Conservation (phyloP, 345 rosid genomes). For the Erysimum cheiranthoides region DNA sequence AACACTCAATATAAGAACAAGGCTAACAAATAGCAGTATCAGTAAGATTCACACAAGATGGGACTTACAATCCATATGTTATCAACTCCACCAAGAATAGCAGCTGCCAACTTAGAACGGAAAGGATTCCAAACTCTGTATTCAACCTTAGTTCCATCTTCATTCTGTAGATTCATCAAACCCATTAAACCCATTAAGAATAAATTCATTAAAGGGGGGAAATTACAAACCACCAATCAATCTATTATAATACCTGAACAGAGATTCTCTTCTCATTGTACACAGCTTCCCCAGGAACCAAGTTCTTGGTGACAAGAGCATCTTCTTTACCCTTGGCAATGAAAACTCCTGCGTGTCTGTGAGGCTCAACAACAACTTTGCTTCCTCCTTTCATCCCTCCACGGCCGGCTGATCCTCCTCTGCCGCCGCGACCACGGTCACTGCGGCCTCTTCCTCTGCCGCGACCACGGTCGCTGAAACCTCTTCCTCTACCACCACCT, state of each 20-base stretch:
- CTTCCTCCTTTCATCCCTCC: conserved; percentile 95
- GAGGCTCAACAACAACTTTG: conserved; percentile 83
- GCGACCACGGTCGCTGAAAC: conserved; percentile 52
- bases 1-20: not conserved
- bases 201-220: not conserved
- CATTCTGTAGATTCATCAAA: conserved; percentile 56
- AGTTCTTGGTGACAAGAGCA: conserved; percentile 86
- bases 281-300: conserved; percentile 95
- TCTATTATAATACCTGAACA: conserved; percentile 62
- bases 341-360: conserved; percentile 87
- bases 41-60: not conserved
- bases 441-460: conserved; percentile 50
- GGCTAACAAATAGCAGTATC: not conserved
- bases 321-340: conserved; percentile 95
- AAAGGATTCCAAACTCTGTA: conserved; percentile 99
- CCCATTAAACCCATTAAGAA: not conserved
- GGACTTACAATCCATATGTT: conserved; percentile 85
- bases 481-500: conserved; percentile 55
- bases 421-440: conserved; percentile 44
- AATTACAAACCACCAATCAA: not conserved
- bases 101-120: conserved; percentile 96
- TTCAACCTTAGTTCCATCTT: conserved; percentile 91
- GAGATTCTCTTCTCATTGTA: conserved; percentile 91
- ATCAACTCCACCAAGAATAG: conserved; percentile 98
- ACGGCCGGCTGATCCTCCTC: conserved; percentile 50